These are phyloP conservation scores for Aphanomyces euteiches DNA, from an alignment of 352 stramenopile genomes.

Conservation along the genomic window DNA sequence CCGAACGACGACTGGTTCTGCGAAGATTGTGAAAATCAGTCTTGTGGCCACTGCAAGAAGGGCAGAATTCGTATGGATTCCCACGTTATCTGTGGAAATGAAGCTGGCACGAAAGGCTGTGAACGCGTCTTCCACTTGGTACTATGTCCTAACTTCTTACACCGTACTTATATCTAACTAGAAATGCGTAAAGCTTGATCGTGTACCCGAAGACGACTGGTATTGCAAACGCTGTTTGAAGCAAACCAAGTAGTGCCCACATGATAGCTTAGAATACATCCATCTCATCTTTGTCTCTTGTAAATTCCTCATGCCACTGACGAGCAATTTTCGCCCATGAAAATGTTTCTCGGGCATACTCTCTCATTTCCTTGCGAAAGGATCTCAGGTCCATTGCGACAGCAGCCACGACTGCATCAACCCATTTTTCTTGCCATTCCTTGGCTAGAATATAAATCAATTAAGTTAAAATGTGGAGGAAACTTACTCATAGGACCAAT, in stretches of 20 bases:
- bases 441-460: background rate
- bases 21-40: conserved; percentile 80
- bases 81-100: conserved; percentile 86
- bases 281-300: background rate
- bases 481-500: conserved; percentile 31
- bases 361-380: conserved; percentile 53
- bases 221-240: conserved; percentile 52
- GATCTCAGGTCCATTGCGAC: conserved; percentile 34
- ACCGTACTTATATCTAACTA: conserved; percentile 32
- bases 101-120: conserved; percentile 82
- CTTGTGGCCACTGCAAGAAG: conserved; percentile 76
- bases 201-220: conserved; percentile 83
- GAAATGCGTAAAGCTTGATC: conserved; percentile 80
- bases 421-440: conserved; percentile 51
- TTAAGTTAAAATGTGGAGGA: background rate
- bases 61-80: conserved; percentile 86
- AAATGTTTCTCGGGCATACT: conserved; percentile 51
- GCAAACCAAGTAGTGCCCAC: conserved; percentile 12
- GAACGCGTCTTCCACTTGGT: conserved; percentile 87
- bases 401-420: conserved; percentile 47
- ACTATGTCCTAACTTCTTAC: conserved; percentile 21
- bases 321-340: conserved; percentile 50
- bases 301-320: conserved; percentile 54
- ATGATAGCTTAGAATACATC: conserved; percentile 3
- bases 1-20: conserved; percentile 85